phyloP scores from a whole-genome alignment of 208 protist genomes.

The Borovskyia barvae region DNA sequence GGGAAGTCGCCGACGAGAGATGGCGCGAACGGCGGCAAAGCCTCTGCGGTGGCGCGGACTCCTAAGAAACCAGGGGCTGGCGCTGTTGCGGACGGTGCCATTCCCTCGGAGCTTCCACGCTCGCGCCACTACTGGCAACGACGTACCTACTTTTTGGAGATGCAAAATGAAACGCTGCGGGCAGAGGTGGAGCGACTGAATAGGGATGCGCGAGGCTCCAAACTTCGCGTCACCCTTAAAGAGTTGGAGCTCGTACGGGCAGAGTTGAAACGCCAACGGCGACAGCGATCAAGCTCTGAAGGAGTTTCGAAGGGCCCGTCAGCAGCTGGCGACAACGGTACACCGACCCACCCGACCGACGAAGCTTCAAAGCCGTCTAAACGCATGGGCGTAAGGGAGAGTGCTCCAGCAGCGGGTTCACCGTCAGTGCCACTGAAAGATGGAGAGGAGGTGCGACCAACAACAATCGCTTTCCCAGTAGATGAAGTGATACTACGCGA shows the following conservation, averaged over 20 bases:
- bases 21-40: too few species aligned
- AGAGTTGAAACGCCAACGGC: conserved; percentile 32
- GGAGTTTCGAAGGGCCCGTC: too few species aligned
- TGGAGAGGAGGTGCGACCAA: not conserved
- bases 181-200: conserved; percentile 31
- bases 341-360: too few species aligned
- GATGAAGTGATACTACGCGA: conserved; percentile 11
- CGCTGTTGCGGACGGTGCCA: not conserved
- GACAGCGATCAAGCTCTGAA: too few species aligned
- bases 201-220: conserved; percentile 37
- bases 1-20: too few species aligned
- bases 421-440: not conserved
- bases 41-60: too few species aligned
- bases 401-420: not conserved
- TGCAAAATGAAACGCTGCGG: conserved; percentile 23
- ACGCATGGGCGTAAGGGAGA: not conserved
- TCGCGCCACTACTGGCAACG: conserved; percentile 24
- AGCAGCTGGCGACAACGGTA: too few species aligned
- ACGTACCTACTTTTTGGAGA: conserved; percentile 36
- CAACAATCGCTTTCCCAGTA: conserved; percentile 3
- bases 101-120: not conserved
- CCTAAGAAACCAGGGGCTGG: not conserved
- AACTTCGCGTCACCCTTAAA: conserved; percentile 32
- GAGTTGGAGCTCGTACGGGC: conserved; percentile 42
- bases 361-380: too few species aligned